Base-by-base conservation (phyloP, 2,329 filamentous ascomycete species). In the Pseudogymnoascus sp. region DNA sequence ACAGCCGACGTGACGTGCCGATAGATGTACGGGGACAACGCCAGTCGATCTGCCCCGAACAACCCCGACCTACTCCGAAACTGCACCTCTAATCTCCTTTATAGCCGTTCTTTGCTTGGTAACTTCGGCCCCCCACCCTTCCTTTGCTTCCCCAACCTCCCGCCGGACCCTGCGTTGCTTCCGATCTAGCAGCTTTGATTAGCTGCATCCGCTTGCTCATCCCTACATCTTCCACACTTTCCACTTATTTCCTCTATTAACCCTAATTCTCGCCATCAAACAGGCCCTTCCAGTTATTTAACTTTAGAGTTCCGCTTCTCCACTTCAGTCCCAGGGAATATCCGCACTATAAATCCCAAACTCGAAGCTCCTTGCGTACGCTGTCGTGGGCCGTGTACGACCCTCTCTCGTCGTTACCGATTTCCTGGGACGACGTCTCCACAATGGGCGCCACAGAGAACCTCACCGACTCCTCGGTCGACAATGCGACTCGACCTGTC, bases 371-470 rank as follows among this genome's bases (percentile, higher is more conserved):
- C 14, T 57, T 31, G 14, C 26, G 26, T 54, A 16, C 47, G 14
- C 26, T 54, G 26, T 57, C 47, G 26, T 31, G 26, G 26, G 47
- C 26, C 47, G 26, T 34, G 47, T 57, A 31, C 47, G 26, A 34
- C 47, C 26, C 10, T 18, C 21, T n/a, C 2, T 16, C 47, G 5
- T 57, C 47, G 47, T 16, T 57, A 57, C 47, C 26, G n/a, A 57
- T 57, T n/a, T 57, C 47, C 26, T 57, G 47, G 47, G 47, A 57
- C 47, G 47, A 57, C 47, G 26, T 57, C 47, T 57, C 47, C 47
- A 57, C 47, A 57, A 57, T 57, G 47, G 18, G 47, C 47, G 47
- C 8, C 47, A 57, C 26, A 57, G 47, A 31, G 8, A 31, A 57
- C 26, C 4, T 57, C 26, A 12, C 47, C n/a, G 47, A 7, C n/a